Evolutionary conservation across 345 rosid species (phyloP).

Genomic region (Leavenworthia alabamica): DNA sequence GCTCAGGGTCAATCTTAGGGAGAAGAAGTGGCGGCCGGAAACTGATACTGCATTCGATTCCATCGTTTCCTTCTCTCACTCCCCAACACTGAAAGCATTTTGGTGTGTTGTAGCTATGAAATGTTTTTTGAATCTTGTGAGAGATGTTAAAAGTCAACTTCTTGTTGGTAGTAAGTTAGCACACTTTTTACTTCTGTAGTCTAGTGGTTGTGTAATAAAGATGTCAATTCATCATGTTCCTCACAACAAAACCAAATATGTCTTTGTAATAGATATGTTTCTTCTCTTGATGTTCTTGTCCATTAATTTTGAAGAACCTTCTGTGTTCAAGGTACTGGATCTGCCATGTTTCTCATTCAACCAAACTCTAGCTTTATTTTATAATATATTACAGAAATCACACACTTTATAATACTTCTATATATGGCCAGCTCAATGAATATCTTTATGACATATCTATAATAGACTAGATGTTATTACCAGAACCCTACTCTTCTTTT

Average conservation of each 20-base stretch:
- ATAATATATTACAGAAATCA: not conserved
- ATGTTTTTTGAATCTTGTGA: constrained; percentile 27
- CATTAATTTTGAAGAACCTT: not conserved
- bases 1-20: constrained; percentile 48
- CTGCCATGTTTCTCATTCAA: constrained; percentile 1
- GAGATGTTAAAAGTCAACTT: constrained; percentile 25
- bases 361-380: constrained; percentile 7
- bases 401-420: not conserved
- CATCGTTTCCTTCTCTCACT: constrained; percentile 93
- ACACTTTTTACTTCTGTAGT: not conserved
- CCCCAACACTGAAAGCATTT: constrained; percentile 48
- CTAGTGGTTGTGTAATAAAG: constrained; percentile 23
- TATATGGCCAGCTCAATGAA: constrained; percentile 1
- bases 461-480: not conserved
- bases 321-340: not conserved
- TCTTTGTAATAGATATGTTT: constrained; percentile 1
- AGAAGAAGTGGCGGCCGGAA: constrained; percentile 68
- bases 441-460: not conserved
- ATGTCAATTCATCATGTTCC: constrained; percentile 24
- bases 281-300: not conserved
- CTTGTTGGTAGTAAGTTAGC: constrained; percentile 33
- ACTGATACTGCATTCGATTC: constrained; percentile 81
- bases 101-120: constrained; percentile 9
- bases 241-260: not conserved
- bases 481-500: constrained; percentile 37